A percentile compares a stretch with the other conserved stretches of the same genome.
These are phyloP conservation scores for Amphibolis antarctica DNA, from an alignment of 106 monocot species.

Conservation along the genomic window DNA sequence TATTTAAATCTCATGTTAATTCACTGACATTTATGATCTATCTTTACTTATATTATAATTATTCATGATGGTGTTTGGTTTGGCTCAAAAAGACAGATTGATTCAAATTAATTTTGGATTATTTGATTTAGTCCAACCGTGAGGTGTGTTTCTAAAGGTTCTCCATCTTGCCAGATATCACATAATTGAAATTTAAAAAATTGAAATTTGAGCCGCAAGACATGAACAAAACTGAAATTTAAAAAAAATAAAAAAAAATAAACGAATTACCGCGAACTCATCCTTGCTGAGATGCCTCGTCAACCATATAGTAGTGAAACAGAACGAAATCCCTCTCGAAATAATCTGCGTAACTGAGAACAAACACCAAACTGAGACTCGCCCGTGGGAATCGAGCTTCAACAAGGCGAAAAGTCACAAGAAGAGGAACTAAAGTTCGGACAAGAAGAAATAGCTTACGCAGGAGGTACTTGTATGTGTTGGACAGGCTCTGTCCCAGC, in stretches of 20 bases:
- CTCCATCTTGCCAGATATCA: too few relatives aligned
- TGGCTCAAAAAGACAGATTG: too few relatives aligned
- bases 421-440: neutral
- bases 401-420: neutral
- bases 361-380: neutral
- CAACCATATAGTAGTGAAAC: slow-evolving; percentile 67
- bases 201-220: too few relatives aligned
- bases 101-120: too few relatives aligned
- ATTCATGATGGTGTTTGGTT: too few relatives aligned
- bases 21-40: too few relatives aligned
- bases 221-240: neutral
- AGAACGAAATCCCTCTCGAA: slow-evolving; percentile 72
- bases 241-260: slow-evolving; percentile 1
- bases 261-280: slow-evolving; percentile 50
- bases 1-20: too few relatives aligned
- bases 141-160: too few relatives aligned
- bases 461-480: slow-evolving; percentile 48
- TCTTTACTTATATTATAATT: too few relatives aligned
- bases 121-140: too few relatives aligned
- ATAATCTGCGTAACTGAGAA: slow-evolving; percentile 63
- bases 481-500: slow-evolving; percentile 10
- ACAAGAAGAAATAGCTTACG: slow-evolving; percentile 12
- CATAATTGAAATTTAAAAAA: too few relatives aligned
- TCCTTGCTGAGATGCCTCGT: slow-evolving; percentile 56
- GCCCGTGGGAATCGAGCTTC: neutral